phyloP scores from a whole-genome alignment of 2,329 filamentous ascomycete species.

The Trichophyton simii region DNA sequence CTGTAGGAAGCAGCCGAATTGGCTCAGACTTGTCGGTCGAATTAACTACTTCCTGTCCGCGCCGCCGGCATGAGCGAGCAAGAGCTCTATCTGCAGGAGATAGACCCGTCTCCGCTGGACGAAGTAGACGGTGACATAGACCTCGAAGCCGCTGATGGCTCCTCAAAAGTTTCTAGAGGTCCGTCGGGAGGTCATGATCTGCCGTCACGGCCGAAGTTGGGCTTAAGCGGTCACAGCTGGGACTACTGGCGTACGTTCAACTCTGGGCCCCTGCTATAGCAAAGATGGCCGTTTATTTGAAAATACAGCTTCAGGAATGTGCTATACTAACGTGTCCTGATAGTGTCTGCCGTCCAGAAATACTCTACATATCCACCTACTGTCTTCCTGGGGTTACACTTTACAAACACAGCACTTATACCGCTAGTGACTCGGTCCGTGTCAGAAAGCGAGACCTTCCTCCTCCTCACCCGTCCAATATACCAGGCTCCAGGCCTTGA shows the following conservation, averaged over 20 bases:
- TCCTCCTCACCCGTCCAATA: conserved; percentile 80
- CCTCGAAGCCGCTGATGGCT: conserved; percentile 9
- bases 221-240: conserved; percentile 56
- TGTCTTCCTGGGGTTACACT: conserved; percentile 62
- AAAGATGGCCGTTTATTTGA: background rate
- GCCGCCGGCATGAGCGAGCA: conserved; percentile 3
- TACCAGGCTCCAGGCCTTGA: conserved; percentile 78
- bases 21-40: no score
- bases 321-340: background rate
- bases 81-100: conserved; percentile 45
- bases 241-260: conserved; percentile 58
- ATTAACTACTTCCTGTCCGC: background rate
- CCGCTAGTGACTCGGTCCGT: conserved; percentile 63
- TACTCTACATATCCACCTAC: conserved; percentile 81
- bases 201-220: conserved; percentile 24
- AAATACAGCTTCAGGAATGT: background rate
- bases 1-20: no score
- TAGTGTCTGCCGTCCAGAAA: conserved; percentile 65
- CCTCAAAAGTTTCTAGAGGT: background rate
- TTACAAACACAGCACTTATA: conserved; percentile 70
- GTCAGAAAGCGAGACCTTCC: conserved; percentile 64
- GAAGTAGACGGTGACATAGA: conserved; percentile 39
- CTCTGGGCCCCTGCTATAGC: no score
- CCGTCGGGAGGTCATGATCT: conserved; percentile 3
- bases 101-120: conserved; percentile 74